Conservation (phyloP, 2,329 filamentous ascomycete genomes). For the Sphaerulina vaccinii region DNA sequence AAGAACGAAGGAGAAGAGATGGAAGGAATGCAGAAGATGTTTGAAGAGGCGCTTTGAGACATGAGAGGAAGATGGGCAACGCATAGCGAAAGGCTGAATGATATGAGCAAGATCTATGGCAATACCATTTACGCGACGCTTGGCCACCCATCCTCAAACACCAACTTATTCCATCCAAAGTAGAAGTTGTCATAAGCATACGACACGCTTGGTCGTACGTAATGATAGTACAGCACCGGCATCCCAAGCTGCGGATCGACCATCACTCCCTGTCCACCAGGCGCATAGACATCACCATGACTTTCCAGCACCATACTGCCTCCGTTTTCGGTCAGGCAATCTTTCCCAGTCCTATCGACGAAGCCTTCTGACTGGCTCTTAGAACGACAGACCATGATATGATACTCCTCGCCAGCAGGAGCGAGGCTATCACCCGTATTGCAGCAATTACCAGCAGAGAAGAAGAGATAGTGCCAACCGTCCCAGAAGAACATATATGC, state of each 20-base stretch:
- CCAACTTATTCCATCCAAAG: constrained; percentile 30
- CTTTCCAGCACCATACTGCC: constrained; percentile 60
- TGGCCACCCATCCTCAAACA: constrained; percentile 29
- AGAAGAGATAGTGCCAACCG: constrained; percentile 60
- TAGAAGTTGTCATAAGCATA: constrained; percentile 28
- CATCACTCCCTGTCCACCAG: constrained; percentile 63
- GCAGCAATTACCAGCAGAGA: constrained; percentile 40
- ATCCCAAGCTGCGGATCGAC: constrained; percentile 47
- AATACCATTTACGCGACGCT: no score
- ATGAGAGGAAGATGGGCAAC: not conserved
- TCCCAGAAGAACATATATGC: constrained; percentile 56
- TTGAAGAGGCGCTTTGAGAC: constrained; percentile 13
- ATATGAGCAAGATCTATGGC: no score
- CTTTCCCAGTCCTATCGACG: constrained; percentile 55
- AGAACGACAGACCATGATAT: constrained; percentile 62
- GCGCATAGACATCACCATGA: constrained; percentile 62
- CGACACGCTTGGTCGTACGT: constrained; percentile 35
- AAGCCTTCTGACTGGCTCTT: constrained; percentile 53
- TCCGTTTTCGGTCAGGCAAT: constrained; percentile 56
- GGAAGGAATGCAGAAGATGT: constrained; percentile 16
- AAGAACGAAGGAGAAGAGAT: constrained; percentile 12
- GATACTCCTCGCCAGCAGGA: constrained; percentile 58
- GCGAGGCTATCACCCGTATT: constrained; percentile 38
- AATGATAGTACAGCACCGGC: constrained; percentile 63
- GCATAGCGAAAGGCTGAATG: constrained; percentile 3